phyloP scores from a whole-genome alignment of 1,284 basidiomycete genomes.

The Kwoniella shivajii region DNA sequence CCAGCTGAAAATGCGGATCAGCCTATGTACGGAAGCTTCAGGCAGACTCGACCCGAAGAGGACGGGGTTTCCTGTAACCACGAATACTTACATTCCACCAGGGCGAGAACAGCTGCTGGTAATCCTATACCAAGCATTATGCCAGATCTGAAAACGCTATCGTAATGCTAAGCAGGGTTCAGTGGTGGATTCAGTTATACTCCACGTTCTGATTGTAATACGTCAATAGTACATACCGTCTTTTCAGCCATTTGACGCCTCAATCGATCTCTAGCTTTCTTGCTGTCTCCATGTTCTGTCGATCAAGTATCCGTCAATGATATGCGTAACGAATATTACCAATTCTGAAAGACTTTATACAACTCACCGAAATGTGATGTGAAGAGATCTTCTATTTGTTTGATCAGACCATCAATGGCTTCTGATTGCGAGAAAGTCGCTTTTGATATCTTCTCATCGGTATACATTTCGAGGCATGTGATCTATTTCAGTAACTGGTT shows the following conservation, averaged over 20 bases:
- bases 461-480: slow-evolving; percentile 67
- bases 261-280: slow-evolving; percentile 71
- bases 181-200: not conserved
- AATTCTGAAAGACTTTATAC: no score
- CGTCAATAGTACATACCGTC: slow-evolving; percentile 50
- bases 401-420: slow-evolving; percentile 67
- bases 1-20: not conserved
- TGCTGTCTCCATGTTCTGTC: slow-evolving; percentile 77
- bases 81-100: slow-evolving; percentile 65
- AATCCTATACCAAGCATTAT: slow-evolving; percentile 73
- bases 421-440: slow-evolving; percentile 59
- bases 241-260: slow-evolving; percentile 62
- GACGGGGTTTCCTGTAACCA: not conserved
- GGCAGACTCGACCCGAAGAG: not conserved
- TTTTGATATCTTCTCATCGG: slow-evolving; percentile 66
- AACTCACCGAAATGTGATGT: slow-evolving; percentile 70
- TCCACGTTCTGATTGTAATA: not conserved
- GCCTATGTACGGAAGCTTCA: not conserved
- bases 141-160: slow-evolving; percentile 74
- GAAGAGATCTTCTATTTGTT: slow-evolving; percentile 72
- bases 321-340: no score
- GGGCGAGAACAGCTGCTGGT: slow-evolving; percentile 71
- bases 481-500: slow-evolving; percentile 27
- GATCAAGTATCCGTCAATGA: not conserved
- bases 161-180: slow-evolving; percentile 61